These are phyloP conservation scores for Brettanomyces bruxellensis DNA, from an alignment of 805 yeast species.

Conservation along the genomic window DNA sequence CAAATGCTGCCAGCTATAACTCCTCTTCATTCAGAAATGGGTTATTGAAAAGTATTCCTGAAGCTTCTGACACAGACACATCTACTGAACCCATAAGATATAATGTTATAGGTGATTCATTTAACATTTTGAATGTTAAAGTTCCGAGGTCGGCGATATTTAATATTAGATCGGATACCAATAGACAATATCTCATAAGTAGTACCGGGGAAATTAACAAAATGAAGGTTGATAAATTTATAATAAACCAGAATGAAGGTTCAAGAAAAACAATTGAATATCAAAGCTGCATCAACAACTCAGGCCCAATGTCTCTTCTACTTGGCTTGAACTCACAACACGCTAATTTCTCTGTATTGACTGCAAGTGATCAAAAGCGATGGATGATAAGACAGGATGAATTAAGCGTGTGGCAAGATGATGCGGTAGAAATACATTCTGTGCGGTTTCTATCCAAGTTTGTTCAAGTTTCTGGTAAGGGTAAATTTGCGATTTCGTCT, in stretches of 20 bases:
- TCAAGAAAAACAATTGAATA: slow-evolving; percentile 16
- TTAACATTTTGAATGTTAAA: slow-evolving; percentile 31
- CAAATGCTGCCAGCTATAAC: too few species aligned
- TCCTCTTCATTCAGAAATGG: not conserved
- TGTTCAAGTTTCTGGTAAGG: slow-evolving; percentile 25
- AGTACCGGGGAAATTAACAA: slow-evolving; percentile 32
- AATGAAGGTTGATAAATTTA: slow-evolving; percentile 21
- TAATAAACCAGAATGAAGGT: slow-evolving; percentile 6
- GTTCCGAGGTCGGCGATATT: slow-evolving; percentile 34
- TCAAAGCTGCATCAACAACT: slow-evolving; percentile 26
- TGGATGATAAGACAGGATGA: slow-evolving; percentile 32
- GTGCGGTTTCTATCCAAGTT: slow-evolving; percentile 5
- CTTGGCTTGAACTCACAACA: slow-evolving; percentile 27
- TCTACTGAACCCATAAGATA: slow-evolving; percentile 35
- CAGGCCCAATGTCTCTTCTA: slow-evolving; percentile 24
- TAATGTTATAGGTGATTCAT: slow-evolving; percentile 31
- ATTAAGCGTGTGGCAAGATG: slow-evolving; percentile 41
- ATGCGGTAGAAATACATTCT: slow-evolving; percentile 17
- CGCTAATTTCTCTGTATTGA: slow-evolving; percentile 27
- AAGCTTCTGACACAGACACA: slow-evolving; percentile 37
- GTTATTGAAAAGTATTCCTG: slow-evolving; percentile 13
- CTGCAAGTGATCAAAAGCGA: slow-evolving; percentile 13
- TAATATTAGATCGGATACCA: slow-evolving; percentile 26
- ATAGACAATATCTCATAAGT: slow-evolving; percentile 33
- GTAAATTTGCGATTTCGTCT: slow-evolving; percentile 31